These are phyloP conservation scores for Pulveroboletus sp. DNA, from an alignment of 768 basidiomycete species.

Conservation along the genomic window DNA sequence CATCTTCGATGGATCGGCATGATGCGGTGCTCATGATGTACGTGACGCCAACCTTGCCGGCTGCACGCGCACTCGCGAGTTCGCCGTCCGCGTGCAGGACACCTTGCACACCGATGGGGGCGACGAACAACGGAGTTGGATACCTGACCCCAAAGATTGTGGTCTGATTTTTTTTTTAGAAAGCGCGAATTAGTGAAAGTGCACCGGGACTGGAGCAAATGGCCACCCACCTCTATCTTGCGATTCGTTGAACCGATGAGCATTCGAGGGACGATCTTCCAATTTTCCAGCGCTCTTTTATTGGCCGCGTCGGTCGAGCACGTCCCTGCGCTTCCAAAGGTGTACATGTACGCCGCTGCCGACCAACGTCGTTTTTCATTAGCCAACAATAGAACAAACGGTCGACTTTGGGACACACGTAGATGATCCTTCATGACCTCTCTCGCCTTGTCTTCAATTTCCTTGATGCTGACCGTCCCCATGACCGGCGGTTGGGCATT, in stretches of 20 bases:
- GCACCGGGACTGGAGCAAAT: too few species aligned
- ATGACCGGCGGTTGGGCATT: constrained; percentile 28
- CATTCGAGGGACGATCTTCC: constrained; percentile 81
- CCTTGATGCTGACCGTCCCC: constrained; percentile 59
- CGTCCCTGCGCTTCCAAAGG: constrained; percentile 74
- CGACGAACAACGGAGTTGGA: constrained; percentile 60
- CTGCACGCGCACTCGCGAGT: constrained; percentile 65
- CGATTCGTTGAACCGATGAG: constrained; percentile 58
- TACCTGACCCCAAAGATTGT: constrained; percentile 69
- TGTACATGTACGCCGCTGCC: constrained; percentile 71
- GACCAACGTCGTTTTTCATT: background rate
- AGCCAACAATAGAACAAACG: background rate
- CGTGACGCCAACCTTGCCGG: constrained; percentile 57
- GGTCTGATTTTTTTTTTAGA: constrained; percentile 40
- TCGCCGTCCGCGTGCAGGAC: constrained; percentile 73
- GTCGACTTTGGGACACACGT: constrained; percentile 35
- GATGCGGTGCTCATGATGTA: constrained; percentile 78
- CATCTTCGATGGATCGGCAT: constrained; percentile 68
- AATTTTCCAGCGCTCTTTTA: constrained; percentile 58
- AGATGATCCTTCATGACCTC: constrained; percentile 58
- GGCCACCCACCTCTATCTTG: constrained; percentile 50
- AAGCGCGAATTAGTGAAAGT: background rate
- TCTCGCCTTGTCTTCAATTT: constrained; percentile 65
- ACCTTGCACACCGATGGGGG: constrained; percentile 78
- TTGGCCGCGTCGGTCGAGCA: constrained; percentile 68